A percentile compares a stretch with the other conserved stretches of the same genome.
These are phyloP conservation scores for Phytopythium helicoides DNA, from an alignment of 352 stramenopile species.

Conservation along the genomic window DNA sequence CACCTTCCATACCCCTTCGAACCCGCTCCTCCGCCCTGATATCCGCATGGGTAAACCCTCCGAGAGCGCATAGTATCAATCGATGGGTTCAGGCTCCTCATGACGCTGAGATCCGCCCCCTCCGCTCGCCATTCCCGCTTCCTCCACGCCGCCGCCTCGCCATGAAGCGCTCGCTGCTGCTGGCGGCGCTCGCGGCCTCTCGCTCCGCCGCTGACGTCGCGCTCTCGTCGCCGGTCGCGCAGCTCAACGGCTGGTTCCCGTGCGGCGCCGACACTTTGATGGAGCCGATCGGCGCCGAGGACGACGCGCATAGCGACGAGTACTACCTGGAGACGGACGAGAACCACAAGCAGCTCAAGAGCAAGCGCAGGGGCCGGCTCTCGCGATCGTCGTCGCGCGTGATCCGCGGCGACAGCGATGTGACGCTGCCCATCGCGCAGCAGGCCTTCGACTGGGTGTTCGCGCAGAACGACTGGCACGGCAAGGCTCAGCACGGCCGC, in stretches of 20 bases:
- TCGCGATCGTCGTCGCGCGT: not conserved
- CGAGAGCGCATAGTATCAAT: no score
- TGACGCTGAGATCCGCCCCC: no score
- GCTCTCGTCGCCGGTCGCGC: constrained; percentile 11
- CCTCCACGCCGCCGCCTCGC: no score
- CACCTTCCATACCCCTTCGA: not conserved
- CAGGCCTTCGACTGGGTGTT: constrained; percentile 37
- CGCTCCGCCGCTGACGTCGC: not conserved
- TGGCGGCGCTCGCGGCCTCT: constrained; percentile 1
- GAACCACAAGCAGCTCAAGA: not conserved
- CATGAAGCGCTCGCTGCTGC: not conserved
- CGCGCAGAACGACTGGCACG: constrained; percentile 21
- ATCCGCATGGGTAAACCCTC: no score
- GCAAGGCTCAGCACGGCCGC: constrained; percentile 1
- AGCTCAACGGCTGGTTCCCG: constrained; percentile 62
- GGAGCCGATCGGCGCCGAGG: constrained; percentile 5
- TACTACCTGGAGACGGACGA: constrained; percentile 37
- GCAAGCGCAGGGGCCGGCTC: not conserved
- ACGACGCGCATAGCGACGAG: constrained; percentile 28
- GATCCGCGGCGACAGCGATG: not conserved
- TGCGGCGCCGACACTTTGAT: constrained; percentile 35
- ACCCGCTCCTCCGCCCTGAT: not conserved
- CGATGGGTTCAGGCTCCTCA: not conserved
- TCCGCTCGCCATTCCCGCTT: no score
- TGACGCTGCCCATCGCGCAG: constrained; percentile 28